A percentile compares a stretch with the other conserved stretches of the same genome.
These are phyloP conservation scores for Entrophospora sp. DNA, from an alignment of 192 early-diverging fungal species.

Conservation along the genomic window DNA sequence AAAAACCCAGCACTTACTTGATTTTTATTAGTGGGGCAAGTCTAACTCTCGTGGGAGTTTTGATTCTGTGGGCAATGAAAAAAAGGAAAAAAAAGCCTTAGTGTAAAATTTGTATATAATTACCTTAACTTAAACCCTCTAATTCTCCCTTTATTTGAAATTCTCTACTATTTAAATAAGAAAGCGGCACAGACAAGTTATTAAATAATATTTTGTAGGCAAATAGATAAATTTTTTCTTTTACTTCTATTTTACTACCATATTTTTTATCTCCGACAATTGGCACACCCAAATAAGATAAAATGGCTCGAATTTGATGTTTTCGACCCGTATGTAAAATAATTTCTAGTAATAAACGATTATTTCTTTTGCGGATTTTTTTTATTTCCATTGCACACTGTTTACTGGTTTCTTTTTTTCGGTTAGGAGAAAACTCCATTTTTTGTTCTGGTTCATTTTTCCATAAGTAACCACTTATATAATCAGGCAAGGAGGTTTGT, in stretches of 20 bases:
- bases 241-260: not conserved
- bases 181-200: not conserved
- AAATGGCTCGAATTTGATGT: not conserved
- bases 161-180: not conserved
- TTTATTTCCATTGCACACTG: not conserved
- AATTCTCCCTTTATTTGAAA: not conserved
- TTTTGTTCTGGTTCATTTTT: not conserved
- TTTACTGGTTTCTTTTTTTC: not conserved
- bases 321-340: not conserved
- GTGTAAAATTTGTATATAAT: too few species aligned
- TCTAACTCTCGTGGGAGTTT: too few species aligned
- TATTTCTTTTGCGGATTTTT: not conserved
- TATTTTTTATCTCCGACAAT: slow-evolving; percentile 1
- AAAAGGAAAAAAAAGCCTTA: too few species aligned
- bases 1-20: too few species aligned
- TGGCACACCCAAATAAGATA: not conserved
- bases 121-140: too few species aligned
- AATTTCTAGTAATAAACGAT: not conserved
- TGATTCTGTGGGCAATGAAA: too few species aligned
- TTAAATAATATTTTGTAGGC: slow-evolving; percentile 2
- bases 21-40: too few species aligned
- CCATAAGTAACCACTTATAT: not conserved
- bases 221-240: slow-evolving; percentile 1
- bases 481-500: not conserved
- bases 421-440: not conserved